Evolutionary conservation across 306 rosid genomes (phyloP), one percentile per base, ranked within the genome.

Genomic region (Pyrus betulifolia): DNA sequence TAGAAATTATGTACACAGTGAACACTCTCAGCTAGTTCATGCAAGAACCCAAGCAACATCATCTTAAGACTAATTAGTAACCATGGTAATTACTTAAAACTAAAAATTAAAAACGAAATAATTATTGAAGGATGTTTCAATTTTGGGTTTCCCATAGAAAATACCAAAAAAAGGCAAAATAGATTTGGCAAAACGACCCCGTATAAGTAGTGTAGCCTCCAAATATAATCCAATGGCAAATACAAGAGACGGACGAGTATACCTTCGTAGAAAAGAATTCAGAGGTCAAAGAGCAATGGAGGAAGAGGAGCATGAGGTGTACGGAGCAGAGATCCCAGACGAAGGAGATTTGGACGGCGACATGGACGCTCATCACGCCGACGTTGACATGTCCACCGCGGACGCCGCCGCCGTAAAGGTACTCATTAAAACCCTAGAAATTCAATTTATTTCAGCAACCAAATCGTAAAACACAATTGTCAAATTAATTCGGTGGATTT

Each of bases 301-400:
- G 2, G 97, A 91, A 83, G 97, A 93, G 73, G 98, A 91, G 82
- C 98, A 90, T 51, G 98, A 93, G 89, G 97, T 93, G 38, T 91
- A 93, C 88, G 98, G 98, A 25, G 98, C 91, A 67, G 98, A 91
- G 77, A 93, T 93, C 78, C 98, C 98, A 1, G 97, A 87, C 83
- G 97, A 82, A 17, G 91, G 80, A 9, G 97, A 90, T 64, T 72
- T 91, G 86, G 97, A 90, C 15, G 97, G 87, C 52, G 91, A 88
- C 57, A 11, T 81, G 70, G 87, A 87, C 52, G 44, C 78, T 46
- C 85, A 79, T 59, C 84, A 69, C 15, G 82, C 80, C 21, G 95
- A 93, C 78, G 80, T 89, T 4, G 97, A 93, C 79, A 93, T 93
- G 96, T 83, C 97, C 74, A 74, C 86, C 49, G 88, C 91, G 73